Percentiles rank a stretch among this genome's conserved stretches.
Evolutionary conservation across 2,329 filamentous ascomycete species (phyloP).

Genomic region (Pseudogymnoascus sp.): DNA sequence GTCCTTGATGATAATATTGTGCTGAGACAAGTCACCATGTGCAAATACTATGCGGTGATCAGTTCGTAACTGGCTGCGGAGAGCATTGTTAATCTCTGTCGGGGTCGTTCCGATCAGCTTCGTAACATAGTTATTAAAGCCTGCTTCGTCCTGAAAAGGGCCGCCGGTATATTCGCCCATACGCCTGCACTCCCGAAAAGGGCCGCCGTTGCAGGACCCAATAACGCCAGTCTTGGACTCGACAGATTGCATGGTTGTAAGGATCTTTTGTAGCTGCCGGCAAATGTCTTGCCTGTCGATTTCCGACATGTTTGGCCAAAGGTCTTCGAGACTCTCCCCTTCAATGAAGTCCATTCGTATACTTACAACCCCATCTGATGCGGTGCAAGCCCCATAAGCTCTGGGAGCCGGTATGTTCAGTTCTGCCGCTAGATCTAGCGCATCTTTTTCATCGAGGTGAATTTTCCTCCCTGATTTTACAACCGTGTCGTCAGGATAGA

Average conservation of each 20-base stretch:
- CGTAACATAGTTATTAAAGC: background rate
- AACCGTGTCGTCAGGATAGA: background rate
- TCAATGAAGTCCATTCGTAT: background rate
- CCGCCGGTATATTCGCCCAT: background rate
- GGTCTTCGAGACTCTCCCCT: background rate
- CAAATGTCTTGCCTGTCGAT: background rate
- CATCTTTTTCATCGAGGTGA: background rate
- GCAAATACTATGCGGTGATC: constrained; percentile 36
- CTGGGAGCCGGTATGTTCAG: background rate
- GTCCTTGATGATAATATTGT: constrained; percentile 37
- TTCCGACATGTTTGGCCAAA: background rate
- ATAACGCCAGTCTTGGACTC: background rate
- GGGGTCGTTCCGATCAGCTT: background rate
- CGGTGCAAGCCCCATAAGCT: background rate
- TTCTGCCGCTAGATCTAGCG: background rate
- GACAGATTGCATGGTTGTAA: background rate
- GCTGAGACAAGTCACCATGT: constrained; percentile 40
- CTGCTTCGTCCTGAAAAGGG: background rate
- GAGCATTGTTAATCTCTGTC: background rate
- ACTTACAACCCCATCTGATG: background rate
- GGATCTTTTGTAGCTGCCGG: background rate
- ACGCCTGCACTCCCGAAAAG: background rate
- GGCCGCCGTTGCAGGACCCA: background rate
- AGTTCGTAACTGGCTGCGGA: background rate
- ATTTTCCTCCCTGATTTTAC: background rate